Base-by-base conservation (phyloP, 2,329 filamentous ascomycete genomes). In the Diaporthe destruens region DNA sequence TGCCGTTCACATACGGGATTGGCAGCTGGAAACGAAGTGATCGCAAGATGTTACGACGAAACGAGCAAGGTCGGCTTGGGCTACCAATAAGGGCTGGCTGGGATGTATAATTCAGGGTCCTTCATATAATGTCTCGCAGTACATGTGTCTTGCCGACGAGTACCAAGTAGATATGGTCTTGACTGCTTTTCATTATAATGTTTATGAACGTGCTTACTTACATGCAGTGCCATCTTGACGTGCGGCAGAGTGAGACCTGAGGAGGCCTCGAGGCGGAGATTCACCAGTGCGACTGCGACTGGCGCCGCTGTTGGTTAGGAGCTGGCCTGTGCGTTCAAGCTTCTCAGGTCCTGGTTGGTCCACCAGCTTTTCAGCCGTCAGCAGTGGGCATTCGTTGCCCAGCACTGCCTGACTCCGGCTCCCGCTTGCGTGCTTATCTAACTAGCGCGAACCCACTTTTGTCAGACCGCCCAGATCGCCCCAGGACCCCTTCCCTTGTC, bases 341-440 rank as follows among this genome's bases (percentile, higher is more conserved):
- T 42, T 42, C 39, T 36, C 25, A 9, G 20, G 20, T 49, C n/a
- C 11, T 23, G 44, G 14, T 53, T 12, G 44, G 14, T 29, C 11
- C 55, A 23, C 42, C 25, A 49, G 42, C 42, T 65, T 44, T 29
- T 59, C 55, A 14, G 42, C 59, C 59, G 42, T 36, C 25, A 20
- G 18, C 23, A 20, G 20, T 29, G 29, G 5, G 29, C 29, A 29
- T 20, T 39, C 36, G 36, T 39, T 39, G 36, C 36, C 36, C 36
- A 39, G 36, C 36, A 12, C 12, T 39, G 36, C 36, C 36, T 65
- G 59, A 49, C 61, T 39, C 61, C 29, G 44, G 36, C 36, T 23
- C 49, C 56, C 18, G 44, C 25, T 53, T 32, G 56, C 66, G 20
- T 53, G 71, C 71, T 73, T 73, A 73, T 51, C 49, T 73, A 73